Conservation (phyloP, 306 rosid genomes). For the Fragaria vesca region DNA sequence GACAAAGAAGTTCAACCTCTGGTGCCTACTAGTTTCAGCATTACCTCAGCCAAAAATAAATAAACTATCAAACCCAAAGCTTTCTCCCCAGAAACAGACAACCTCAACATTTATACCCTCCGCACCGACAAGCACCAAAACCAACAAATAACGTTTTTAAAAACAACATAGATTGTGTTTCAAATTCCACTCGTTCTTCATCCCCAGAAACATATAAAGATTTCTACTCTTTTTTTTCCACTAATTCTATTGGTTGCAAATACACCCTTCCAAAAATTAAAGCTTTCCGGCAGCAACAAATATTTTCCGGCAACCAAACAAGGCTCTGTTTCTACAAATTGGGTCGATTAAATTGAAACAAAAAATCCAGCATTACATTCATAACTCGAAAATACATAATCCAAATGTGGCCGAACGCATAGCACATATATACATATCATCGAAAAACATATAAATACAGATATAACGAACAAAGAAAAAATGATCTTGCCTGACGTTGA, state of each 20-base stretch:
- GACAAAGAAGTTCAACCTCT: not conserved
- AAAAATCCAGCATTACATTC: conserved; percentile 9
- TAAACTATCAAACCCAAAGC: not conserved
- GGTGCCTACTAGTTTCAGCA: not conserved
- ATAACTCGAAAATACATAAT: not conserved
- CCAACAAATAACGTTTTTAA: not conserved
- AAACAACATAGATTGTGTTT: not conserved
- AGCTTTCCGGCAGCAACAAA: not conserved
- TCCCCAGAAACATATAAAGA: not conserved
- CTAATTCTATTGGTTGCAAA: not conserved
- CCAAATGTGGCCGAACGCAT: not conserved
- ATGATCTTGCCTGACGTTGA: conserved; percentile 33
- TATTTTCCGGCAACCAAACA: conserved; percentile 3
- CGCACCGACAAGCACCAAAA: conserved; percentile 5
- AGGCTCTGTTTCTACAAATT: conserved; percentile 8
- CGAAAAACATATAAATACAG: not conserved
- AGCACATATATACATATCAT: not conserved
- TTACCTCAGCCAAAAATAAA: conserved; percentile 12
- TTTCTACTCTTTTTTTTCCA: not conserved
- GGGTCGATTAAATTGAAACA: not conserved
- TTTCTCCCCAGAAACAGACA: not conserved
- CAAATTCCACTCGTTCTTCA: not conserved
- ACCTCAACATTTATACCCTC: not conserved
- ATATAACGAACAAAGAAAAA: not conserved
- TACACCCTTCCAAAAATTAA: not conserved